Base-by-base conservation (phyloP, 1,139 yeast genomes). In the Saccharomyces hybrid region DNA sequence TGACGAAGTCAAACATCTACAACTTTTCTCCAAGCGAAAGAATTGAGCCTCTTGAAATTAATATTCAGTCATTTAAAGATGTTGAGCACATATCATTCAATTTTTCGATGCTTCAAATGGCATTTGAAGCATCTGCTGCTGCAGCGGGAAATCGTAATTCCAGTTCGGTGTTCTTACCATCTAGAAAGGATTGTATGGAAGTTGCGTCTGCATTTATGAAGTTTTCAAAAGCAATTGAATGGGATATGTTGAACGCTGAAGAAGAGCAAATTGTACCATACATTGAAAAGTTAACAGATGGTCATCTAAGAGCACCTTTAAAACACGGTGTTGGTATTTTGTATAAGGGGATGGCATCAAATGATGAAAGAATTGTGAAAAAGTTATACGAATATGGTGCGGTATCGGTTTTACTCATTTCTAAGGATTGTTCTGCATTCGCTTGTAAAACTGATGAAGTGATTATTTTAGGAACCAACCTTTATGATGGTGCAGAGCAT, bases 401-500 rank as follows among this genome's bases (percentile, higher is more conserved):
- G 2, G 64, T 90, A 25, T 72, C 78, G 6, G 71, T 84, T 4
- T 57, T 89, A 29, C 59, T 89, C 14, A 82, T 84, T 0, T 73
- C 90, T 0, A 77, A 76, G 51, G 89, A 84, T 1, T 76, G 82
- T 2, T 75, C 83, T 31, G 61, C 69, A 49, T 74, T 72, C 59
- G 71, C 79, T 14, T 90, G 91, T 0, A 47, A 66, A 0, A 81
- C 88, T 0, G 72, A 75, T 48, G 69, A 76, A 51, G 86, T 87
- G 2, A 69, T 86, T 25, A 75, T 91, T 8, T 68, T 85, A 60
- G 90, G 95, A 5, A 89, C 97, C 0, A 85, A 82, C 59, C 76
- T 72, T 31, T 86, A 76, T 63, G 95, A 89, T 53, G 93, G 88
- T 1, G 79, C 76, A 51, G 96, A 87, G 59, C 87, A 83, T 61